Base-by-base conservation (phyloP, 371 early-diverging fungal species). In the Nosema muscidifuracis region DNA sequence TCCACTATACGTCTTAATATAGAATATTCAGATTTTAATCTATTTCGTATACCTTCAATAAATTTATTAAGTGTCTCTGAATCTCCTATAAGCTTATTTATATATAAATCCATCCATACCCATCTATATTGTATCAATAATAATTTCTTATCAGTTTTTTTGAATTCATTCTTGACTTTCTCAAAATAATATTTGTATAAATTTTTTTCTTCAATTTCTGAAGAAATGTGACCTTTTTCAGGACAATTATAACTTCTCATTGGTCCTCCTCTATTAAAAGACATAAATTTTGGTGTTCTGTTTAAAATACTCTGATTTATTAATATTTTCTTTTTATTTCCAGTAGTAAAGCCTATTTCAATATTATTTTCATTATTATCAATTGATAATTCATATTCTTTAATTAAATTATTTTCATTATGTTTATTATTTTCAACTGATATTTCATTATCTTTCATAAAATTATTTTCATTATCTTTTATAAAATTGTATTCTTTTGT, bases 1-100 rank as follows among this genome's bases (percentile, higher is more conserved):
- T 82, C 82, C 0, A 70, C 62, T 26, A 84, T 81, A 42, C 78
- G 62, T 42, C 76, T 62, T 1, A 82, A 69, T 28, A 81, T 44
- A 60, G 80, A 79, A 56, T 71, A 71, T 36, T 79, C 79, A 40
- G 55, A 61, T 12, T 61, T 66, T 44, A 53, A 42, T 55, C 70
- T 74, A 13, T 38, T 30, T 28, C 24, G 56, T 7, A 81, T 71
- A 36, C 68, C 28, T 26, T 73, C 53, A 30, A 65, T 62, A 31
- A 80, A 62, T 9, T 34, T 16, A 16, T 65, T 51, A 42, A 34
- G 12, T 22, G 62, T 30, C 33, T 55, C 53, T 20, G 63, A 30
- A 9, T 28, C 1, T 24, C 60, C 28, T n/a, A 15, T 34, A 26
- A 55, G 7, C 0, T 38, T 30, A 34, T 65, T 74, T 7, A 66